Percentiles rank a stretch among this genome's conserved stretches.
phyloP scores from a whole-genome alignment of 1,139 yeast genomes.

The Kodamaea anthophila region DNA sequence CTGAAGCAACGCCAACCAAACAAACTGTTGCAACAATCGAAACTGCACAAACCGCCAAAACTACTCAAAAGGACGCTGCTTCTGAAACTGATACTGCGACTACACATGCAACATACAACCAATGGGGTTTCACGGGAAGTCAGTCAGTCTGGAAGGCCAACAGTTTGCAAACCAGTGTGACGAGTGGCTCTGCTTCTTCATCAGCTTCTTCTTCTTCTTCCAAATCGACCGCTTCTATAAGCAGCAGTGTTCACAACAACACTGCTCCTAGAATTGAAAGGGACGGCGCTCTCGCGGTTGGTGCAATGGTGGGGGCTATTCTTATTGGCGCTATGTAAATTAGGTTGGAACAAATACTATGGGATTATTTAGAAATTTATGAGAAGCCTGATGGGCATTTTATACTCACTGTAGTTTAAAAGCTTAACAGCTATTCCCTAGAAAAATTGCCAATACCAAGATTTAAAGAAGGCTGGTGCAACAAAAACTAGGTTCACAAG shows the following conservation, averaged over 20 bases:
- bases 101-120: slow-evolving; percentile 23
- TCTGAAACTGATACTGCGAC: slow-evolving; percentile 8
- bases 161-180: slow-evolving; percentile 3
- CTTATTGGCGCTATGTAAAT: neutral
- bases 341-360: too few relatives aligned
- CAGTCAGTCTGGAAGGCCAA: slow-evolving; percentile 31
- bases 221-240: slow-evolving; percentile 1
- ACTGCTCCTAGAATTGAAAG: neutral
- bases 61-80: slow-evolving; percentile 7
- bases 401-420: too few relatives aligned
- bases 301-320: slow-evolving; percentile 1
- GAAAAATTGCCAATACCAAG: too few relatives aligned
- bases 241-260: slow-evolving; percentile 2
- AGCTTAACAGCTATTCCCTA: too few relatives aligned
- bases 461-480: too few relatives aligned
- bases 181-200: neutral
- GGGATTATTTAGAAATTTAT: too few relatives aligned
- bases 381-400: too few relatives aligned
- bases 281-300: slow-evolving; percentile 1
- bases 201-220: slow-evolving; percentile 4
- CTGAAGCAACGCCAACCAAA: slow-evolving; percentile 1
- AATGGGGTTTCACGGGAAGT: slow-evolving; percentile 40
- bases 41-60: slow-evolving; percentile 1
- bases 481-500: too few relatives aligned
- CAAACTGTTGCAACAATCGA: slow-evolving; percentile 1